Evolutionary conservation across 345 rosid genomes (phyloP).

Genomic region (Noccaea caerulescens): DNA sequence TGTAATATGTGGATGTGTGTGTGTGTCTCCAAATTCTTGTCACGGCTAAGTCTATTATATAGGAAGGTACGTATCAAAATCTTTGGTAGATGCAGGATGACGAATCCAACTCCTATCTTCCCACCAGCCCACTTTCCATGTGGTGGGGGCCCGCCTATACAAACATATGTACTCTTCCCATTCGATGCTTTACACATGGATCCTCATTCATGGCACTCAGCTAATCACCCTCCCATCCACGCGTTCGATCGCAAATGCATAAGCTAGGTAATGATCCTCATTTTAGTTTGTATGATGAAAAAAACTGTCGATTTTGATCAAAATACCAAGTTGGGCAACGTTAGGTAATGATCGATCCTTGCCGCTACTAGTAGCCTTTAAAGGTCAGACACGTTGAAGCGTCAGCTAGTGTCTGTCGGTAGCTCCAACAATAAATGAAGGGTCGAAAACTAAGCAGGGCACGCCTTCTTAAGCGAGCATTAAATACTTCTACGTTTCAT

Average conservation of each 20-base stretch:
- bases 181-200: conserved; percentile 32
- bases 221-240: conserved; percentile 8
- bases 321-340: conserved; percentile 29
- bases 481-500: conserved; percentile 22
- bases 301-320: neutral
- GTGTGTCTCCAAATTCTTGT: conserved; percentile 25
- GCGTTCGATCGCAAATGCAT: conserved; percentile 1
- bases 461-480: conserved; percentile 20
- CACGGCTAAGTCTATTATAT: conserved; percentile 21
- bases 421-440: conserved; percentile 29
- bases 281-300: conserved; percentile 19
- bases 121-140: conserved; percentile 34
- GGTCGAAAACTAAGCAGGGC: neutral
- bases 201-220: conserved; percentile 36
- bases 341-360: conserved; percentile 12
- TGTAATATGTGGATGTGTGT: conserved; percentile 22
- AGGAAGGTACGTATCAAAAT: conserved; percentile 17
- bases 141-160: conserved; percentile 17
- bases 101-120: conserved; percentile 40
- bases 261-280: no score
- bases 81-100: conserved; percentile 14
- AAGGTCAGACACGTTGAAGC: conserved; percentile 22
- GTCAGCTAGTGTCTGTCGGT: conserved; percentile 36
- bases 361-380: conserved; percentile 25
- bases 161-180: conserved; percentile 24